phyloP scores from a whole-genome alignment of 768 basidiomycete species.

The Paxillus rubicundulus region DNA sequence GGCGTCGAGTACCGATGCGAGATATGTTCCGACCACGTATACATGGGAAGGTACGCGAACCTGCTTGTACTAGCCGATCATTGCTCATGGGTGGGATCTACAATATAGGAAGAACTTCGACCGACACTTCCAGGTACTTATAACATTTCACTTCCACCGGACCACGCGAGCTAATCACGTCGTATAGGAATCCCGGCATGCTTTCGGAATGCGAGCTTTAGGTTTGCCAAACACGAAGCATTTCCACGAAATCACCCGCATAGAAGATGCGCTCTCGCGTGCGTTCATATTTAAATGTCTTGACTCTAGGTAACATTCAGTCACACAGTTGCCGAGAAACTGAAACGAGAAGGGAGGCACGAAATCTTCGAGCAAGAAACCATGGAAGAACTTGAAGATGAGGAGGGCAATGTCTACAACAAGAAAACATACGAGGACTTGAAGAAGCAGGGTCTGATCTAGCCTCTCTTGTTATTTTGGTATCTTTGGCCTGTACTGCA shows the following conservation, averaged over 20 bases:
- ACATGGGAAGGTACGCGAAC: conserved; percentile 81
- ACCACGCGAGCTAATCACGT: conserved; percentile 17
- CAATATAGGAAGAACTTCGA: conserved; percentile 86
- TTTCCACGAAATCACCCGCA: conserved; percentile 97
- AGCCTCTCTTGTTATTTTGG: conserved; percentile 6
- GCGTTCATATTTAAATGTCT: conserved; percentile 34
- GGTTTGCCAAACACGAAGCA: conserved; percentile 98
- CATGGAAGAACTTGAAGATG: conserved; percentile 98
- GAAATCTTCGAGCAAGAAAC: conserved; percentile 93
- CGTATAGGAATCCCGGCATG: conserved; percentile 85
- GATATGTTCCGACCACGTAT: conserved; percentile 94
- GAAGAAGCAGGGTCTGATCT: conserved; percentile 93
- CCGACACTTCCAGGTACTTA: conserved; percentile 81
- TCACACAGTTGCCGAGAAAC: conserved; percentile 84
- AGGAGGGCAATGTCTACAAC: conserved; percentile 98
- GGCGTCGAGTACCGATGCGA: conserved; percentile 99
- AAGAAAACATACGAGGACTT: conserved; percentile 97
- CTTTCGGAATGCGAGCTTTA: conserved; percentile 96
- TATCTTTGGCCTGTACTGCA: conserved; percentile 5
- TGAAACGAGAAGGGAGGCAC: conserved; percentile 94
- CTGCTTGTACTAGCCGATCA: not conserved
- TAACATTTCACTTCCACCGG: conserved; percentile 9
- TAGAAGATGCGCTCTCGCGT: conserved; percentile 95
- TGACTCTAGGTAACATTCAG: not conserved
- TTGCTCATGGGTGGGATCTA: conserved; percentile 16